Evolutionary conservation across 352 stramenopile species (phyloP).

Genomic region (Globisporangium abappressorium): DNA sequence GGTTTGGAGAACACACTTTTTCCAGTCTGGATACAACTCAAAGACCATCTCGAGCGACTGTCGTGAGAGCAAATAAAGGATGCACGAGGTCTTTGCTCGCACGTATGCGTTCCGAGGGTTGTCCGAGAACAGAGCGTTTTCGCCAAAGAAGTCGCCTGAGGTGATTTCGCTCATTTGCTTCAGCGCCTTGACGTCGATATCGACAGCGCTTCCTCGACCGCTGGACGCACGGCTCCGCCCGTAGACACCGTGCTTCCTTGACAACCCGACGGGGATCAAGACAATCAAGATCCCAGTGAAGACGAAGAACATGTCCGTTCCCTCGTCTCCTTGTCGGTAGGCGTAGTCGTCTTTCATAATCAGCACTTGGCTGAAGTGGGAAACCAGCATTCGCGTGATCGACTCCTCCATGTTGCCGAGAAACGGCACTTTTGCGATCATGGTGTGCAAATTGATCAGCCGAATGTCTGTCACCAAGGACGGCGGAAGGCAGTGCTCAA

Average conservation of each 20-base stretch:
- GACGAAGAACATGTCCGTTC: conserved; percentile 61
- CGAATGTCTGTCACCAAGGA: conserved; percentile 56
- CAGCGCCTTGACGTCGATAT: conserved; percentile 8
- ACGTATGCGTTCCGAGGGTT: conserved; percentile 36
- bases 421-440: conserved; percentile 59
- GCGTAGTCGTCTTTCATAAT: conserved; percentile 40
- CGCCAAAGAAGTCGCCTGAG: conserved; percentile 37
- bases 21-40: conserved; percentile 45
- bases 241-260: background rate
- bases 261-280: conserved; percentile 17
- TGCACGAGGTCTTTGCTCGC: conserved; percentile 41
- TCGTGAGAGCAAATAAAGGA: conserved; percentile 40
- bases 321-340: conserved; percentile 41
- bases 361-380: conserved; percentile 44
- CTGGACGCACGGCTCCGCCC: background rate
- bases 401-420: conserved; percentile 40
- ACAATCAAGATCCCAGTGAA: conserved; percentile 47
- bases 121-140: conserved; percentile 41
- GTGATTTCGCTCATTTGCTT: conserved; percentile 40
- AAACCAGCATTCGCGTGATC: conserved; percentile 52
- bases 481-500: conserved; percentile 42
- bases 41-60: conserved; percentile 49
- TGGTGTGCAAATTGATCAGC: conserved; percentile 40
- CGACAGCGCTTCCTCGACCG: background rate
- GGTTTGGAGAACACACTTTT: conserved; percentile 46